A percentile compares a stretch with the other conserved stretches of the same genome.
These are phyloP conservation scores for Candida silvatica DNA, from an alignment of 805 yeast genomes.

Conservation along the genomic window DNA sequence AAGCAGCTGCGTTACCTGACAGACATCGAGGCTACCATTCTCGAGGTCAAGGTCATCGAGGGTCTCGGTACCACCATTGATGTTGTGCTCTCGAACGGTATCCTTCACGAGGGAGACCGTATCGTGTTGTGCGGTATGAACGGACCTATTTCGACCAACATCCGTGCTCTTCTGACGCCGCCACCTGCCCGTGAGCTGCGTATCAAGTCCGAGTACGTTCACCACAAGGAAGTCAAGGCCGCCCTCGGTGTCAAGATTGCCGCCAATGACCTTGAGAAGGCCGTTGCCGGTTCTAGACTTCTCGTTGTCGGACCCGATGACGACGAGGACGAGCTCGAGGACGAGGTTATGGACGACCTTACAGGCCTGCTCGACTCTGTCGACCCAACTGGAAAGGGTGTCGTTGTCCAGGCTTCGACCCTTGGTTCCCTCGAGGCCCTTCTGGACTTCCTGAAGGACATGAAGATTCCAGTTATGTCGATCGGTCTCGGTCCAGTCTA, in stretches of 20 bases:
- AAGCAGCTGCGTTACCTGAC: constrained; percentile 95
- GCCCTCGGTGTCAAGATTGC: constrained; percentile 98
- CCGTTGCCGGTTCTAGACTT: constrained; percentile 97
- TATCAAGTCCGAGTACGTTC: constrained; percentile 92
- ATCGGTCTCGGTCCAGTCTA: constrained; percentile 97
- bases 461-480: constrained; percentile 99
- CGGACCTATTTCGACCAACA: constrained; percentile 95
- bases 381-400: constrained; percentile 94
- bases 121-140: constrained; percentile 95
- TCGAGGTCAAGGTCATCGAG: constrained; percentile 96
- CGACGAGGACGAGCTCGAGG: constrained; percentile 95
- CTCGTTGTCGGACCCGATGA: constrained; percentile 94
- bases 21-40: constrained; percentile 88
- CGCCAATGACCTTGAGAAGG: constrained; percentile 95
- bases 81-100: constrained; percentile 95
- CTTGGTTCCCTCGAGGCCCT: constrained; percentile 97
- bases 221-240: constrained; percentile 96
- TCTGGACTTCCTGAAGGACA: constrained; percentile 91
- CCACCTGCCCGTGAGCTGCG: constrained; percentile 96
- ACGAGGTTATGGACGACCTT: constrained; percentile 97
- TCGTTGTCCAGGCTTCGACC: constrained; percentile 96
- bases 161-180: constrained; percentile 93
- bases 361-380: constrained; percentile 92
- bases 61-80: constrained; percentile 99
- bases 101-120: constrained; percentile 89